Base-by-base conservation (phyloP, 2,329 filamentous ascomycete species). In the Fusarium duplospermum region DNA sequence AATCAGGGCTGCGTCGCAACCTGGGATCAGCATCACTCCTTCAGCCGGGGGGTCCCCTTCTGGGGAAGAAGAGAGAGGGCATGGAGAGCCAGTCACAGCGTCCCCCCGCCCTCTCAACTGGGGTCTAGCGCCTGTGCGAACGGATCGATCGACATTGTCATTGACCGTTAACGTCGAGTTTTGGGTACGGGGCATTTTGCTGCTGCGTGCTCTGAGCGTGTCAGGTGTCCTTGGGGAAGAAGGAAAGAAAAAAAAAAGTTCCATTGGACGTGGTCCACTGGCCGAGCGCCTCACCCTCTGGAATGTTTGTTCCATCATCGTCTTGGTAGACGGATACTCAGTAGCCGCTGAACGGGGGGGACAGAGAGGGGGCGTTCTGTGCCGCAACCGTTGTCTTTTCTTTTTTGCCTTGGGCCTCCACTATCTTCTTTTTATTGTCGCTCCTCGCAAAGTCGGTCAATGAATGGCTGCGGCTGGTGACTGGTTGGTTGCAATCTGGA, bases 71-170 rank as follows among this genome's bases (percentile, higher is more conserved):
- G 20, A 74, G 68, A 63, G 68, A 63, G 36, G 40, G 50, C 27
- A 47, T 38, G 63, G 24, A 22, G 40, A 20, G 45, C 75, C 72
- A 76, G 77, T 72, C 50, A 60, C 14, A 38, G 18, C 27, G 54
- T 59, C 54, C 45, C 66, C 66, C 62, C 74, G 45, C 67, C 66
- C 56, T 69, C 71, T 58, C 58, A 67, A 38, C 57, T 59, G 62
- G 54, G 61, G 61, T 40, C 72, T 78, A 73, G 74, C 62, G 54
- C 69, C 58, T 69, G 73, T 71, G 66, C 74, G 66, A 76, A 69
- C 69, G 65, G 72, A 79, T 79, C 76, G 77, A 79, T 79, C 77
- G 77, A 71, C 72, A 67, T 75, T 74, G 50, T 62, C 50, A 61
- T 35, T 73, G 29, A 61, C 70, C 63, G 50, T 62, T 68, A 73